Evolutionary conservation across 768 basidiomycete genomes (phyloP), one percentile per base, ranked within the genome.

Genomic region (Candolleomyces efflorescens): DNA sequence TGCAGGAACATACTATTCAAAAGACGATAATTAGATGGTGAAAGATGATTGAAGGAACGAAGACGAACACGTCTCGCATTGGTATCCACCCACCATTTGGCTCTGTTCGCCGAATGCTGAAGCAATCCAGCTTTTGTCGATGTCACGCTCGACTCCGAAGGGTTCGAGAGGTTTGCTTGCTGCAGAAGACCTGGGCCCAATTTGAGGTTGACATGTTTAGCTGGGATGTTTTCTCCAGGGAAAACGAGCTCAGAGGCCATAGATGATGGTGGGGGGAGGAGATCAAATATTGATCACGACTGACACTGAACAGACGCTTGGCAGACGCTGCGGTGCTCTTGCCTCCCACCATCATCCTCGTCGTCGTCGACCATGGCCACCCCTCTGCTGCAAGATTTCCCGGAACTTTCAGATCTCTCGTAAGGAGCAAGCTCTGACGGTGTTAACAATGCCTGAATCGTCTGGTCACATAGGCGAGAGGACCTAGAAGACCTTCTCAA

Each of bases 401-500:
- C 90, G 2, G 89, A 92, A 66, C 74, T 93, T 32, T 74, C 85
- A 22, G 77, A 85, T 67, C 70, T 91, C 66, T 85, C 89, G 90
- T 90, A 72, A 68, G 84, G 65, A 50, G 48, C 15, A 12, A 10
- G 27, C 23, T n/a, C 38, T 46, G 22, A 23, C 23, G 37, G 27
- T 7, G 26, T 39, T 49, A n/a, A 11, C 17, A 39, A 38, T 45
- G 22, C 1, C 37, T 46, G 53, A 50, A 57, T 53, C 5, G 12
- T 51, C 17, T 53, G 38, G 27, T 24, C n/a, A 43, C 52, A 23
- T 1, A 46, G 93, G 62, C 84, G 90, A 52, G 88, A 92, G 62
- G 93, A 94, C 64, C 79, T 98, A n/a, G 91, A 97, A 69, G 93
- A 95, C 66, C 75, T 97, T 4, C 73, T 97, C 20, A 78, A 80